Evolutionary conservation across 176 grass and related monocot species (phyloP).

Genomic region (Ananas comosus): DNA sequence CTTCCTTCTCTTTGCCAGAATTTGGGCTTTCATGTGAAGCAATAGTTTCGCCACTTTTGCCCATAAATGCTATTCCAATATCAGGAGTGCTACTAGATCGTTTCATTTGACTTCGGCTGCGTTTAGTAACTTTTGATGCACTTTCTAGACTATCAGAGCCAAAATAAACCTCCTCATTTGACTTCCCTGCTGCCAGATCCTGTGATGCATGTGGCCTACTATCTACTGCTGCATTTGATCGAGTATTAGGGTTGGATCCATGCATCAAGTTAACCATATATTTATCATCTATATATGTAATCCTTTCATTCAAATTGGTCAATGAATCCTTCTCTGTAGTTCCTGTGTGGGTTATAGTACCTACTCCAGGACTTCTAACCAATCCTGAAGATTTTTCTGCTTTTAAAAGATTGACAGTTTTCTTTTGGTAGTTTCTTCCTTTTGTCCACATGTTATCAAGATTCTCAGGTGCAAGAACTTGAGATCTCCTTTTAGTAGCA

Average conservation of each 20-base stretch:
- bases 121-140: constrained; percentile 23
- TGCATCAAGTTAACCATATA: constrained; percentile 96
- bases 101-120: constrained; percentile 52
- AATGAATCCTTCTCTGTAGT: constrained; percentile 43
- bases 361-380: constrained; percentile 23
- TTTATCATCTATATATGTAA: constrained; percentile 77
- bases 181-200: constrained; percentile 30
- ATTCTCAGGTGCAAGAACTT: constrained; percentile 96
- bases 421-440: constrained; percentile 95
- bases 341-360: constrained; percentile 24
- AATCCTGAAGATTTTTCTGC: constrained; percentile 20
- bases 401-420: constrained; percentile 40
- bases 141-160: constrained; percentile 32
- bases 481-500: constrained; percentile 76
- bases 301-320: constrained; percentile 67
- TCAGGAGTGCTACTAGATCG: constrained; percentile 81
- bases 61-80: constrained; percentile 51
- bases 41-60: constrained; percentile 37
- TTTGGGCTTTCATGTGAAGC: constrained; percentile 26
- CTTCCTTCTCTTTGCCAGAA: constrained; percentile 41
- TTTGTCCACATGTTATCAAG: constrained; percentile 99
- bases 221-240: constrained; percentile 27
- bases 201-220: constrained; percentile 44
- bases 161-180: constrained; percentile 24
- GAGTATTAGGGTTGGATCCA: constrained; percentile 39